phyloP scores from a whole-genome alignment of 192 early-diverging fungal genomes.

The Powellomyces hirtus region DNA sequence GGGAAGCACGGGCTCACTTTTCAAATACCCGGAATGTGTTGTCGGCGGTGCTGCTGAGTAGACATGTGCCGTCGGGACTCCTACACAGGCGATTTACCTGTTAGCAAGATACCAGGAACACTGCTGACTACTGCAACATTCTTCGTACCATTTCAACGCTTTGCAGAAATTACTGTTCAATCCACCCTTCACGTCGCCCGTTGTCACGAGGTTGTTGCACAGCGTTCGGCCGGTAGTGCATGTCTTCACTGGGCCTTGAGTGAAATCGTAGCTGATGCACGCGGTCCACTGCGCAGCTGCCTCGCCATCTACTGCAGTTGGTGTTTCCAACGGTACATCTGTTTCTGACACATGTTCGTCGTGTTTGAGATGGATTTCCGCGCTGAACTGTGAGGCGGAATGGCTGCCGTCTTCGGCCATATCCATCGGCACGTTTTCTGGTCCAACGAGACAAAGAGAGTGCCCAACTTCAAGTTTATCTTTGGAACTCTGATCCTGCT shows the following conservation, averaged over 20 bases:
- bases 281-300: slow-evolving; percentile 5
- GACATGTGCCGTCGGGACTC: slow-evolving; percentile 68
- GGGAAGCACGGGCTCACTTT: slow-evolving; percentile 1
- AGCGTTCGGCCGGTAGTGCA: slow-evolving; percentile 8
- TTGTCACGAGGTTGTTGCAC: background rate
- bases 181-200: background rate
- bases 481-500: too few relatives aligned
- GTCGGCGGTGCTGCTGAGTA: slow-evolving; percentile 65
- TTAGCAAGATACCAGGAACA: background rate
- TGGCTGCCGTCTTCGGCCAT: too few relatives aligned
- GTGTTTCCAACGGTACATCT: too few relatives aligned
- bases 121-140: background rate
- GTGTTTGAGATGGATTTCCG: too few relatives aligned
- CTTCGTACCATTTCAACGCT: slow-evolving; percentile 54
- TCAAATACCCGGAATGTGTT: slow-evolving; percentile 57
- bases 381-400: too few relatives aligned
- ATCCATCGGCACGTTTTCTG: too few relatives aligned
- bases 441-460: too few relatives aligned
- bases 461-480: too few relatives aligned
- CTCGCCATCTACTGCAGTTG: too few relatives aligned
- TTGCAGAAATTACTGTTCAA: slow-evolving; percentile 55
- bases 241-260: background rate
- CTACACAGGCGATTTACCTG: slow-evolving; percentile 24
- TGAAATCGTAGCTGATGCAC: background rate
- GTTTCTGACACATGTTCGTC: too few relatives aligned